Evolutionary conservation across 2,329 filamentous ascomycete species (phyloP), one percentile per base, ranked within the genome.

Genomic region (Esteya vermicola): DNA sequence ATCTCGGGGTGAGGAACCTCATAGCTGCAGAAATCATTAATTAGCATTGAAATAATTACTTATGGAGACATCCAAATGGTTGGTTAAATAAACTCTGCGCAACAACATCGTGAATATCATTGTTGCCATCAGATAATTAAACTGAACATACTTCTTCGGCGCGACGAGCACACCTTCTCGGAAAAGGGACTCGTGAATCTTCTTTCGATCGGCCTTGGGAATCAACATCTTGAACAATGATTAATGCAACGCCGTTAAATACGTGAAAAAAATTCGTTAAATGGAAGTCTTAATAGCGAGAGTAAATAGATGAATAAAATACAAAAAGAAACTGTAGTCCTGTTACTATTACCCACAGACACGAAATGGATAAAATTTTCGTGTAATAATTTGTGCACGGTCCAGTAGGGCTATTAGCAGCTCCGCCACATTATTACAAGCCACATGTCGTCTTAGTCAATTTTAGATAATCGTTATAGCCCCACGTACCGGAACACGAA

Each of bases 201-300:
- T 85, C 85, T 98, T 98, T 75, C 93, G 88, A 75, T 98, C 91
- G 69, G 85, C 83, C 82, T 96, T 96, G 67, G 91, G 91, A 69
- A 98, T 98, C 76, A 98, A 82, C 91, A 77, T 77, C 82, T 88
- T 74, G 65, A 63, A 66, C 41, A 18, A 26, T 23, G 37, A 41
- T 39, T 44, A 34, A 34, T 27, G 27, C 33, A 33, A 38, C 32
- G 38, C 21, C 28, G 38, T 19, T 36, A 40, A 40, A 67, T 63
- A 43, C 38, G 38, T n/a, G n/a, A n/a, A n/a, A n/a, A n/a, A n/a
- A n/a, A n/a, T 28, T 40, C 22, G 31, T 6, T 33, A 26, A 33
- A 32, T 19, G 32, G 19, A 20, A 26, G 20, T 35, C 38, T 27
- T 26, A 30, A 28, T 39, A 39, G 36, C 36, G 33, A 36, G 40